phyloP scores from a whole-genome alignment of 2,329 filamentous ascomycete species.

The Colletotrichum liaoningense region DNA sequence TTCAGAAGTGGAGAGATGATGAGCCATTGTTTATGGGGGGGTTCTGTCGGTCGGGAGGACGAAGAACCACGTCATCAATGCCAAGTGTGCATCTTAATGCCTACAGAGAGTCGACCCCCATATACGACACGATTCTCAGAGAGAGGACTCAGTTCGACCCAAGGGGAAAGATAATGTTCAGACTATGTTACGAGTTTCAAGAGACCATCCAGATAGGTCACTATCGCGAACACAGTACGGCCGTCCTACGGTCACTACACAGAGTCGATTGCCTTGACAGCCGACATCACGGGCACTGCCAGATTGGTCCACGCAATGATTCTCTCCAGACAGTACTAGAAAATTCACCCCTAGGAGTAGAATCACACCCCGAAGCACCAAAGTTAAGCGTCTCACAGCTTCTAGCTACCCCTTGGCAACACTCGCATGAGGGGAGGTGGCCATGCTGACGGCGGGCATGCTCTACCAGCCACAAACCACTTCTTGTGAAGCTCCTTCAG shows the following conservation, averaged over 20 bases:
- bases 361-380: neutral
- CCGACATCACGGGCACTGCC: neutral
- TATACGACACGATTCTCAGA: too few relatives aligned
- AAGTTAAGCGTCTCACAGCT: neutral
- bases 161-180: too few relatives aligned
- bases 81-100: neutral
- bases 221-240: neutral
- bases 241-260: neutral
- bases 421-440: neutral
- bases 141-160: too few relatives aligned
- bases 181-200: neutral
- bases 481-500: neutral
- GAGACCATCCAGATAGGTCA: neutral
- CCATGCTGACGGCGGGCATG: neutral
- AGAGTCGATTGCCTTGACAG: neutral
- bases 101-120: neutral
- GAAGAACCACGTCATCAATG: neutral
- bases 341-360: too few relatives aligned
- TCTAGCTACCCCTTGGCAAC: neutral
- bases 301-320: neutral
- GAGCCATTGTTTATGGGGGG: neutral
- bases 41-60: neutral
- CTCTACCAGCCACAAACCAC: neutral
- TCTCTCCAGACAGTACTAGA: neutral
- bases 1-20: neutral